A percentile compares a stretch with the other conserved stretches of the same genome.
These are phyloP conservation scores for Fusarium brevicatenulatum DNA, from an alignment of 2,329 filamentous ascomycete genomes.

Conservation along the genomic window DNA sequence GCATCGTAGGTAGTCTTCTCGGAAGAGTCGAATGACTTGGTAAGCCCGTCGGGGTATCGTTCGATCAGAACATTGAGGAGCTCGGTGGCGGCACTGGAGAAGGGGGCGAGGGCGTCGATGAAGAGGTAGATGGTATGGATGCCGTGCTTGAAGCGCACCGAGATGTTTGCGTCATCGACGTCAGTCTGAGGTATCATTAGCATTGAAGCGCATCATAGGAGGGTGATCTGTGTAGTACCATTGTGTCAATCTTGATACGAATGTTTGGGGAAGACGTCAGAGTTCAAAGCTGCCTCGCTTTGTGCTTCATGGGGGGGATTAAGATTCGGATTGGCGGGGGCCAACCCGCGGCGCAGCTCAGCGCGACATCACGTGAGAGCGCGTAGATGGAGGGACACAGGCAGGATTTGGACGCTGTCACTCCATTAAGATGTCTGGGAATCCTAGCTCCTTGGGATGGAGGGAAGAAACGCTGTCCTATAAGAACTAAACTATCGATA, in stretches of 20 bases:
- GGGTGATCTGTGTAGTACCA: constrained; percentile 5
- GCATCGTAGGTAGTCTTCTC: constrained; percentile 54
- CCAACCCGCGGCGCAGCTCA: background rate
- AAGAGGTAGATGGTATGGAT: constrained; percentile 77
- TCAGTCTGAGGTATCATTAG: constrained; percentile 34
- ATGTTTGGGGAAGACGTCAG: constrained; percentile 8
- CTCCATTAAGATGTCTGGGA: background rate
- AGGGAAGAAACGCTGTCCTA: background rate
- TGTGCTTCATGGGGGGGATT: constrained; percentile 12
- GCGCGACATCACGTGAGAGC: constrained; percentile 33
- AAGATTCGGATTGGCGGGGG: background rate
- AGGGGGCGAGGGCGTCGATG: constrained; percentile 65
- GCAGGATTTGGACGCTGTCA: background rate
- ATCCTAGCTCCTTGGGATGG: background rate
- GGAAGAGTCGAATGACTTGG: constrained; percentile 46
- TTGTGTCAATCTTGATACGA: constrained; percentile 23
- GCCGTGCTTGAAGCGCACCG: constrained; percentile 78
- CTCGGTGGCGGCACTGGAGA: constrained; percentile 65
- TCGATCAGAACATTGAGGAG: constrained; percentile 68
- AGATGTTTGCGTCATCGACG: constrained; percentile 64
- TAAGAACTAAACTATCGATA: background rate
- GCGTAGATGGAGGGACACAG: constrained; percentile 8
- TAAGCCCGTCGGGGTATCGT: constrained; percentile 65
- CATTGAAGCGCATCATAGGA: background rate
- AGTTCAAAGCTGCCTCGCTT: background rate